Base-by-base conservation (phyloP, 208 protist genomes). In the Vickermania ingenoplastis region DNA sequence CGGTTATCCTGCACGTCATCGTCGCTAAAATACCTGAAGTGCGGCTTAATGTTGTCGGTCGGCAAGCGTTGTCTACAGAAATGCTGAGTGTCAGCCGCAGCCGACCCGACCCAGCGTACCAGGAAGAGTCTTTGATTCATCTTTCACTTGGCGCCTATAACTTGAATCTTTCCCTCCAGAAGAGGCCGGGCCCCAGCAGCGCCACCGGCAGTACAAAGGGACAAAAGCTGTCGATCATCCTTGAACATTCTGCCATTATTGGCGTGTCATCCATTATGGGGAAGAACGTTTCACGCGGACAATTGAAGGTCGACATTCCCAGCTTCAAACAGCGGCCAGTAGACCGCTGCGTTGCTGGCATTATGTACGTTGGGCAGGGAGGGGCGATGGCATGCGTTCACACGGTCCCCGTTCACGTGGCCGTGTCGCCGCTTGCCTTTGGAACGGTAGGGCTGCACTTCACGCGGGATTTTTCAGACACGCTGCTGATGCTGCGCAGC, bases 1-100 rank as follows among this genome's bases (percentile, higher is more conserved):
- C 91, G 65, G 45, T 79, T 0, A 89, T 82, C 54, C 17, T 92
- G 41, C 65, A 87, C 24, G 61, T 86, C 55, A 65, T 81, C 1
- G 64, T 95, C 17, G 56, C 60, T 17, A 75, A 72, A 24, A 61
- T 45, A n/a, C 17, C 36, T n/a, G 36, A 45, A 45, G 36, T 45
- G 17, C 7, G 36, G 17, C 17, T 45, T n/a, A 45, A 45, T 45
- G 36, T 45, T 17, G 36, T 45, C 17, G 36, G 36, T n/a, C 7
- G 17, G 17, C 17, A 17, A 17, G 7, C 36, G 11, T 17, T 45
- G 17, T 7, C 36, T 45, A 45, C 36, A 7, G 36, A 45, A 45
- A 45, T 45, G 36, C 7, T 45, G 36, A 45, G 7, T 45, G 17
- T 7, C 11, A 45, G 17, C 17, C 36, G 11, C 17, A 17, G 11